phyloP scores from a whole-genome alignment of 495 filamentous ascomycete species.

The Hypoxylon fuscum region DNA sequence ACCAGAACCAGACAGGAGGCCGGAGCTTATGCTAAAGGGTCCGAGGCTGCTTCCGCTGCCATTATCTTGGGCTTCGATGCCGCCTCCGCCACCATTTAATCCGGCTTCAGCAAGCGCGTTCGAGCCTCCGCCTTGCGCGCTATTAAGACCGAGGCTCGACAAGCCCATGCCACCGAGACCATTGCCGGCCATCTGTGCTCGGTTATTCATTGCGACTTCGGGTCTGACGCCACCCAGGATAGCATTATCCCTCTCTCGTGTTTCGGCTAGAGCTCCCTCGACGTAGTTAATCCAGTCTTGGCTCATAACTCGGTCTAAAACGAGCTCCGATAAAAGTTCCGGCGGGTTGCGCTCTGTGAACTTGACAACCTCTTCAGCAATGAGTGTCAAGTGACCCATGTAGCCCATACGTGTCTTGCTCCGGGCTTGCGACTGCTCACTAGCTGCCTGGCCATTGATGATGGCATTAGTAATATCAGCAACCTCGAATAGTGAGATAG shows the following conservation, averaged over 20 bases:
- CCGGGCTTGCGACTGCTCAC: conserved; percentile 81
- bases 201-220: conserved; percentile 74
- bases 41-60: conserved; percentile 72
- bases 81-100: conserved; percentile 60
- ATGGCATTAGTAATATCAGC: conserved; percentile 91
- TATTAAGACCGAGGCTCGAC: conserved; percentile 54
- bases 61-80: conserved; percentile 75
- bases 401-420: conserved; percentile 94
- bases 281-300: conserved; percentile 95
- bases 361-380: conserved; percentile 98
- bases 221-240: conserved; percentile 97
- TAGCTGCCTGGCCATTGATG: conserved; percentile 85
- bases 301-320: conserved; percentile 88
- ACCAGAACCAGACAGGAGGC: conserved; percentile 79
- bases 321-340: conserved; percentile 81
- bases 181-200: conserved; percentile 51
- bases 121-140: conserved; percentile 67
- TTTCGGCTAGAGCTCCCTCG: conserved; percentile 91
- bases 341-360: conserved; percentile 94
- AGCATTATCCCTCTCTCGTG: conserved; percentile 94
- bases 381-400: conserved; percentile 97
- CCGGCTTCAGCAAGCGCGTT: conserved; percentile 81
- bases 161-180: conserved; percentile 57
- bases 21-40: conserved; percentile 71
- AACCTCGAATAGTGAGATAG: conserved; percentile 89